A percentile compares a stretch with the other conserved stretches of the same genome.
These are phyloP conservation scores for Ceratocystis eucalypticola DNA, from an alignment of 2,329 filamentous ascomycete species.

Conservation along the genomic window DNA sequence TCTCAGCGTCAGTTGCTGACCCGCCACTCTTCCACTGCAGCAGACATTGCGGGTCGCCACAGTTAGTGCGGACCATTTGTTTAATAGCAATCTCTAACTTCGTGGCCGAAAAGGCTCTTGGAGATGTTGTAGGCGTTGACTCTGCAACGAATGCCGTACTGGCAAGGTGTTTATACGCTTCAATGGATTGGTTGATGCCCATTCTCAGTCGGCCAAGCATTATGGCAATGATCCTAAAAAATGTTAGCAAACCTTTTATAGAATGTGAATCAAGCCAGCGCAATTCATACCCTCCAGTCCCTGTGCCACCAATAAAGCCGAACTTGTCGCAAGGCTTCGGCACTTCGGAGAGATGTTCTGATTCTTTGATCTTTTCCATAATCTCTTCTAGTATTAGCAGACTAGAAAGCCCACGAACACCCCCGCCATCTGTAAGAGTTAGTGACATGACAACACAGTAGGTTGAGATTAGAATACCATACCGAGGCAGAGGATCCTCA, in stretches of 20 bases:
- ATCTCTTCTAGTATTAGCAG: conserved; percentile 23
- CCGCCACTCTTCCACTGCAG: background rate
- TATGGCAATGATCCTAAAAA: background rate
- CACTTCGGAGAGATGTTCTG: conserved; percentile 18
- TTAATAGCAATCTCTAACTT: background rate
- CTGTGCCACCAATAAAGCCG: conserved; percentile 25
- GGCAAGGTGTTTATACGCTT: background rate
- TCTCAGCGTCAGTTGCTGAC: background rate
- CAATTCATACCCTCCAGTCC: conserved; percentile 23
- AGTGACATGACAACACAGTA: too few species aligned
- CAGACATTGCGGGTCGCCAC: background rate
- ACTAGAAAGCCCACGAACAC: conserved; percentile 24
- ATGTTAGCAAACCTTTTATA: too few species aligned
- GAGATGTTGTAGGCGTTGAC: background rate
- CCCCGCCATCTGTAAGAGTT: conserved; percentile 21
- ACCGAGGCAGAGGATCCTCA: too few species aligned
- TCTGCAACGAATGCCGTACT: background rate
- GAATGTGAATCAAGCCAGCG: background rate
- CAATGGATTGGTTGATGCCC: accelerated
- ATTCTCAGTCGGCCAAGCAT: background rate
- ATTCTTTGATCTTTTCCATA: conserved; percentile 21
- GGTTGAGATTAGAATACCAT: too few species aligned
- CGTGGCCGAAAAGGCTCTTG: background rate
- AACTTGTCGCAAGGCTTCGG: conserved; percentile 24
- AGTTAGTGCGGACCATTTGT: background rate